A percentile compares a stretch with the other conserved stretches of the same genome.
Conservation (phyloP, 768 basidiomycete genomes). For the Daedaleopsis nitida region DNA sequence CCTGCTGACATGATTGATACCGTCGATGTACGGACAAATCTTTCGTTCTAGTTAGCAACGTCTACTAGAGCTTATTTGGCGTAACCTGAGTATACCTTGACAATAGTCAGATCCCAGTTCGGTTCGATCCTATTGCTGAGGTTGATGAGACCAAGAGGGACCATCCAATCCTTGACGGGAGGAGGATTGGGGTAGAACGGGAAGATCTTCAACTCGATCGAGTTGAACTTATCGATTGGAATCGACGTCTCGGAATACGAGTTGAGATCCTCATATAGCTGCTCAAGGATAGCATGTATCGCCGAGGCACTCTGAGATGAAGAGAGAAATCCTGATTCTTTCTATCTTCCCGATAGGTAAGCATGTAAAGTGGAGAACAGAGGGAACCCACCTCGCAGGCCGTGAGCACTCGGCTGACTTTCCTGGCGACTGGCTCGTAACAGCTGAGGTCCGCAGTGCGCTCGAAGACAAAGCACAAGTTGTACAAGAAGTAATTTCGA, state of each 20-base stretch:
- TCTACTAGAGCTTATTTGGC: too few species aligned
- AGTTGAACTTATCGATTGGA: slow-evolving; percentile 87
- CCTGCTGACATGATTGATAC: slow-evolving; percentile 86
- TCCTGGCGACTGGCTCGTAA: slow-evolving; percentile 94
- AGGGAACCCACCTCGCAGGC: slow-evolving; percentile 78
- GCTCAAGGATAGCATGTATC: slow-evolving; percentile 86
- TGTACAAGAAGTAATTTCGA: slow-evolving; percentile 90
- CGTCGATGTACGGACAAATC: slow-evolving; percentile 85
- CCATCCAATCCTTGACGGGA: slow-evolving; percentile 90
- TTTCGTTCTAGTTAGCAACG: slow-evolving; percentile 28
- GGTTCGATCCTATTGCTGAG: slow-evolving; percentile 78
- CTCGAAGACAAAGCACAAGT: slow-evolving; percentile 96
- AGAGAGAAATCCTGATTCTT: slow-evolving; percentile 90
- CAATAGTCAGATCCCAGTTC: slow-evolving; percentile 96
- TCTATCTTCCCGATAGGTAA: slow-evolving; percentile 41
- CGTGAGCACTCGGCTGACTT: slow-evolving; percentile 87
- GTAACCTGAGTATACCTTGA: slow-evolving; percentile 65
- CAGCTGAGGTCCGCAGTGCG: slow-evolving; percentile 89
- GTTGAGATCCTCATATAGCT: slow-evolving; percentile 95
- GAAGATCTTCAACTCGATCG: slow-evolving; percentile 93
- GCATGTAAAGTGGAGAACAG: neutral
- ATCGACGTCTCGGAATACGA: slow-evolving; percentile 97
- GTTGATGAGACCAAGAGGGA: slow-evolving; percentile 88
- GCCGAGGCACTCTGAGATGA: slow-evolving; percentile 64
- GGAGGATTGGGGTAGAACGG: slow-evolving; percentile 97